Base-by-base conservation (phyloP, 805 yeast genomes). In the Maudiozyma turicensis region DNA sequence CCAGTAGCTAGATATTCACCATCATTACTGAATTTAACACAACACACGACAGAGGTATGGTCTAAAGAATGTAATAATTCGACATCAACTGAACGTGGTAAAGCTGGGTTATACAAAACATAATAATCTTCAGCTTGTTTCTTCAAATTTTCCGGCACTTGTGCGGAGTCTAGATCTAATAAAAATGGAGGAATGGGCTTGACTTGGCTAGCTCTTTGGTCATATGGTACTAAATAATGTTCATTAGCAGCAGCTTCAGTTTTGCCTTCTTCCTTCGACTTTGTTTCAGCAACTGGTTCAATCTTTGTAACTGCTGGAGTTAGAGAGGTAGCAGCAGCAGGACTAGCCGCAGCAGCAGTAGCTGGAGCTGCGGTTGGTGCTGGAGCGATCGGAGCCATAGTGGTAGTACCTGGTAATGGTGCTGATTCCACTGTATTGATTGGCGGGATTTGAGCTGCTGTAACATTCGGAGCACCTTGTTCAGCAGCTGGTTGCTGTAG, bases 1-100 rank as follows among this genome's bases (percentile, higher is more conserved):
- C 99, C 99, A n/a, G 98, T 93, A 28, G 99, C 99, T 58, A 91
- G 75, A 64, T 79, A 86, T 69, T 86, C 85, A 54, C 98, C 98
- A 66, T 88, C 95, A 54, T 81, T 81, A 50, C 91, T 82, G 73
- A 93, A 91, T 53, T 95, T 78, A 50, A 91, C 98, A 69, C 98
- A 91, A 73, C 99, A 91, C 47, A 91, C 99, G 43, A 91, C 98
- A 3, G 95, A 86, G 20, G 89, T 78, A 71, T 91, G 99, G 65
- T 87, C 95, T 59, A 91, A 78, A 9, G 96, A 84, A 61, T 85
- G 91, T 56, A 89, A 86, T 54, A 90, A 74, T 46, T 89, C 93
- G 47, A 91, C 90, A 63, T 91, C 97, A 52, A 87, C 77, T 42
- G 72, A 69, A 54, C 79, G 78, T 47, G 85, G 82, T 55, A 88